A percentile compares a stretch with the other conserved stretches of the same genome.
These are phyloP conservation scores for Cicer arietinum DNA, from an alignment of 306 rosid genomes.

Conservation along the genomic window DNA sequence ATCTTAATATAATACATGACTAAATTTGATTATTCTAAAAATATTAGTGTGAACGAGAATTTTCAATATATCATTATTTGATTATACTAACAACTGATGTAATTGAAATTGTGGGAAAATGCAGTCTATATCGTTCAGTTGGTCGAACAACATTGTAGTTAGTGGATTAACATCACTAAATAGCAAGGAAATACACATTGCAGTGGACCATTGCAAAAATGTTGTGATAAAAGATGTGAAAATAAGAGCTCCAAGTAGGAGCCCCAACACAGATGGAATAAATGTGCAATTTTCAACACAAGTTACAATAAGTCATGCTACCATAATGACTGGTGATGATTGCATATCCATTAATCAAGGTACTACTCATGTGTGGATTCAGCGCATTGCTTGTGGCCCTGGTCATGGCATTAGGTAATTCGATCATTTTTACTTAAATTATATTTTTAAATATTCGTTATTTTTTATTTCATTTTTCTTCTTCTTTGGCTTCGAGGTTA, in stretches of 20 bases:
- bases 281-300: constrained; percentile 48
- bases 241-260: constrained; percentile 55
- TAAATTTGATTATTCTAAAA: no score
- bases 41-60: no score
- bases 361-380: constrained; percentile 50
- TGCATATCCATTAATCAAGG: constrained; percentile 61
- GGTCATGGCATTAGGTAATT: constrained; percentile 66
- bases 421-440: no score
- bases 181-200: constrained; percentile 56
- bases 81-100: neutral
- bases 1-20: no score
- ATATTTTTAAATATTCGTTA: neutral
- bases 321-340: constrained; percentile 65
- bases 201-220: constrained; percentile 49
- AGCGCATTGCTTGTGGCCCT: constrained; percentile 58
- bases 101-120: neutral
- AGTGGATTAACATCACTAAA: constrained; percentile 54
- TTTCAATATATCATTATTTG: no score
- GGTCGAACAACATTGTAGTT: constrained; percentile 50
- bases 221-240: constrained; percentile 44
- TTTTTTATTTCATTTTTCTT: no score
- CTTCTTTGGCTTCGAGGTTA: no score
- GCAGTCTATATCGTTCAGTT: constrained; percentile 56
- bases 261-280: constrained; percentile 71
- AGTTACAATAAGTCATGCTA: constrained; percentile 40